A percentile compares a stretch with the other conserved stretches of the same genome.
Conservation (phyloP, 306 rosid species). For the Crotalaria pallida region DNA sequence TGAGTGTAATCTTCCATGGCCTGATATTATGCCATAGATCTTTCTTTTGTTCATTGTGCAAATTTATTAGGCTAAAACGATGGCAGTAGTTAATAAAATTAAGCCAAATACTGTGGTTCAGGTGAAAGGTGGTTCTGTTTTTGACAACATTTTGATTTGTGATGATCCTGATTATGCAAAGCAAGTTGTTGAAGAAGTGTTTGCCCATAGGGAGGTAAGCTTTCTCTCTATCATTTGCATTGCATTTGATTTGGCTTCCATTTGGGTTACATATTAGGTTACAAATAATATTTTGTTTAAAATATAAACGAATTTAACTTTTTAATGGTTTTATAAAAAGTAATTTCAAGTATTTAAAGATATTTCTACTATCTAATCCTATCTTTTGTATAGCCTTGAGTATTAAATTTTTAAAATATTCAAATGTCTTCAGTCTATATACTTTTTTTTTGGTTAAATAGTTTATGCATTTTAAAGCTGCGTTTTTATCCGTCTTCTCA, state of each 20-base stretch:
- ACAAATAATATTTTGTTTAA: neutral
- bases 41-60: neutral
- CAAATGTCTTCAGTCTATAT: no score
- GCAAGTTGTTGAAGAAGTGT: constrained; percentile 47
- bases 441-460: no score
- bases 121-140: constrained; percentile 60
- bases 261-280: neutral
- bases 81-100: neutral
- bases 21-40: neutral
- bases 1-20: constrained; percentile 6
- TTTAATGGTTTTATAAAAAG: neutral
- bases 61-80: constrained; percentile 11
- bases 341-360: neutral
- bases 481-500: neutral
- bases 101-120: constrained; percentile 25
- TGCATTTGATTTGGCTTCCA: constrained; percentile 13
- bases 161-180: constrained; percentile 60
- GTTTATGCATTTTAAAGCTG: neutral
- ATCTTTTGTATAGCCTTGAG: neutral
- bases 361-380: neutral
- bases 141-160: constrained; percentile 48
- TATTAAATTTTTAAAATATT: no score
- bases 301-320: neutral
- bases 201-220: constrained; percentile 47
- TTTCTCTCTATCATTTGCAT: constrained; percentile 15